Percentiles rank a stretch among this genome's conserved stretches.
Evolutionary conservation across 2,329 filamentous ascomycete genomes (phyloP).

Genomic region (Colletotrichum sp.): DNA sequence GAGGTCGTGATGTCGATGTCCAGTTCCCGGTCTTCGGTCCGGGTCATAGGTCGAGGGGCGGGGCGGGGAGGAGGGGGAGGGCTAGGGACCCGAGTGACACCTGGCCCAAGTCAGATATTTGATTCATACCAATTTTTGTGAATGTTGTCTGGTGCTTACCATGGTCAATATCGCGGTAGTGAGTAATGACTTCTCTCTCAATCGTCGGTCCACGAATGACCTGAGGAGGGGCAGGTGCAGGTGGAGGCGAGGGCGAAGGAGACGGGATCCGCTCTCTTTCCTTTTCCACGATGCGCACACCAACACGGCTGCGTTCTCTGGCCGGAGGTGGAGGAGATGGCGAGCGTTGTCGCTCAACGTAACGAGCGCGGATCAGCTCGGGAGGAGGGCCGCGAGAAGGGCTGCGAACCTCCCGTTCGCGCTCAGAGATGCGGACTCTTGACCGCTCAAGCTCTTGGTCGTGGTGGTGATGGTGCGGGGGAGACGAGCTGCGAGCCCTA

Average conservation of each 20-base stretch:
- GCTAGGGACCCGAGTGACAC: slow-evolving; percentile 50
- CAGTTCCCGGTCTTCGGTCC: slow-evolving; percentile 55
- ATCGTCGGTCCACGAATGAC: slow-evolving; percentile 79
- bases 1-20: slow-evolving; percentile 67
- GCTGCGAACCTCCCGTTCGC: slow-evolving; percentile 39
- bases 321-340: slow-evolving; percentile 30
- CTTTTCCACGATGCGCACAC: slow-evolving; percentile 49
- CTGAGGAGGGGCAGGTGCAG: slow-evolving; percentile 64
- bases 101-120: slow-evolving; percentile 33
- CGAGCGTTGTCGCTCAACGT: slow-evolving; percentile 44
- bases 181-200: slow-evolving; percentile 87
- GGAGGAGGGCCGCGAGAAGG: slow-evolving; percentile 39
- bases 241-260: slow-evolving; percentile 56
- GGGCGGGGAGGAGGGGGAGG: slow-evolving; percentile 57
- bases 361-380: slow-evolving; percentile 40
- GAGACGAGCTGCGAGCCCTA: slow-evolving; percentile 48
- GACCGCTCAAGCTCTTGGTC: slow-evolving; percentile 36
- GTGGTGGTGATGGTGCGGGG: slow-evolving; percentile 27
- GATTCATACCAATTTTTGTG: neutral
- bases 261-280: slow-evolving; percentile 46
- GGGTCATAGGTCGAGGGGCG: slow-evolving; percentile 46
- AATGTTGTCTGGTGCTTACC: slow-evolving; percentile 56
- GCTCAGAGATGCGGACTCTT: slow-evolving; percentile 44
- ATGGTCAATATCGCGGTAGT: slow-evolving; percentile 87
- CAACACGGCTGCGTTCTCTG: slow-evolving; percentile 16